Conservation (phyloP, 805 yeast species). For the Debaryomyces prosopidis region DNA sequence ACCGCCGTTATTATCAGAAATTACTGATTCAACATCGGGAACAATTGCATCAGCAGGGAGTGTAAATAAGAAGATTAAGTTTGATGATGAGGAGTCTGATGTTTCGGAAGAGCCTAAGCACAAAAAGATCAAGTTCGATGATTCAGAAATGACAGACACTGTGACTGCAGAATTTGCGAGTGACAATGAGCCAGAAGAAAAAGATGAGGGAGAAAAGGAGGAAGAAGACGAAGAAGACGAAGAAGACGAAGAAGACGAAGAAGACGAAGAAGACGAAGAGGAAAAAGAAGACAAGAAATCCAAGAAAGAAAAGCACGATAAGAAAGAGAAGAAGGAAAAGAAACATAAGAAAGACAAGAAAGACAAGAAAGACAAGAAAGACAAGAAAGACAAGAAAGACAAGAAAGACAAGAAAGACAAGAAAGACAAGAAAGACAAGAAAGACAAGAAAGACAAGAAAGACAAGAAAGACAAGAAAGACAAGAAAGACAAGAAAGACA, state of each 20-base stretch:
- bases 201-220: slow-evolving; percentile 14
- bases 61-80: slow-evolving; percentile 26
- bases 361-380: slow-evolving; percentile 20
- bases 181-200: slow-evolving; percentile 13
- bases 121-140: slow-evolving; percentile 28
- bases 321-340: slow-evolving; percentile 22
- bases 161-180: slow-evolving; percentile 2
- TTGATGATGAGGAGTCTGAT: slow-evolving; percentile 18
- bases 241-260: slow-evolving; percentile 13
- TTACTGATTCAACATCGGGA: background rate
- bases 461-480: slow-evolving; percentile 16
- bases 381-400: slow-evolving; percentile 13
- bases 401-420: slow-evolving; percentile 14
- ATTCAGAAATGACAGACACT: slow-evolving; percentile 11
- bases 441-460: slow-evolving; percentile 9
- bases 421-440: slow-evolving; percentile 13
- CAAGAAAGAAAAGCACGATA: slow-evolving; percentile 12
- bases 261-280: slow-evolving; percentile 14
- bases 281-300: slow-evolving; percentile 12
- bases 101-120: slow-evolving; percentile 11
- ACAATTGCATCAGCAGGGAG: slow-evolving; percentile 5
- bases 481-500: slow-evolving; percentile 23
- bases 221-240: slow-evolving; percentile 17
- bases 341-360: slow-evolving; percentile 25
- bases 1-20: slow-evolving; percentile 54